Evolutionary conservation across 2,329 filamentous ascomycete species (phyloP).

Genomic region (Paramyrothecium roridum): DNA sequence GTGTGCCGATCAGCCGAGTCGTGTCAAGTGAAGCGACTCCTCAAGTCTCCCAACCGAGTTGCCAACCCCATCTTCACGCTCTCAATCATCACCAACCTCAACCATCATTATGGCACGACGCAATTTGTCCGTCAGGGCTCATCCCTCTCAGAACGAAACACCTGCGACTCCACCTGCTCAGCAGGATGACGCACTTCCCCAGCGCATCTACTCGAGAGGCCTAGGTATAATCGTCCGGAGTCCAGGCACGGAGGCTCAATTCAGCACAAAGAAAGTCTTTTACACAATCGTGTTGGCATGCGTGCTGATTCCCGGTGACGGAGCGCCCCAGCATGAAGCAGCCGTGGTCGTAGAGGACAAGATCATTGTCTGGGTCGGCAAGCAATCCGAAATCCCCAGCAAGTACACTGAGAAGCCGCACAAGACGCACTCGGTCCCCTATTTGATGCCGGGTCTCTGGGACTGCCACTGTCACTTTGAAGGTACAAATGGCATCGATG

Average conservation of each 20-base stretch:
- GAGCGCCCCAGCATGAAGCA: conserved; percentile 25
- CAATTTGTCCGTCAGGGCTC: neutral
- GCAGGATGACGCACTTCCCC: neutral
- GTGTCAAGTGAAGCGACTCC: neutral
- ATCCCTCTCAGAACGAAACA: neutral
- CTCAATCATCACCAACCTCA: neutral
- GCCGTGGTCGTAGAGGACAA: conserved; percentile 32
- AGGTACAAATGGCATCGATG: conserved; percentile 18
- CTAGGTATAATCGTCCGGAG: conserved; percentile 21
- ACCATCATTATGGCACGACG: neutral
- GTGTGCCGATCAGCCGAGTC: neutral
- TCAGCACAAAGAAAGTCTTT: conserved; percentile 17
- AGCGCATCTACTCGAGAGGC: conserved; percentile 21
- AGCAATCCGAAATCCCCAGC: conserved; percentile 18
- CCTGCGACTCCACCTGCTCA: neutral
- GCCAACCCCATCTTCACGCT: neutral
- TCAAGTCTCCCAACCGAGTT: neutral
- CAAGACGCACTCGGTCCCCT: conserved; percentile 27
- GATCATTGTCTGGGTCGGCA: conserved; percentile 35
- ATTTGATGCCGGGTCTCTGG: conserved; percentile 50
- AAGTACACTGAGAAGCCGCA: conserved; percentile 23
- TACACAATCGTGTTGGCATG: conserved; percentile 29
- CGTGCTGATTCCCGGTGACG: conserved; percentile 34
- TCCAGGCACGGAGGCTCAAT: neutral
- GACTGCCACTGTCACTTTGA: conserved; percentile 48